These are phyloP conservation scores for Daldinia decipiens DNA, from an alignment of 495 filamentous ascomycete species.

Conservation along the genomic window DNA sequence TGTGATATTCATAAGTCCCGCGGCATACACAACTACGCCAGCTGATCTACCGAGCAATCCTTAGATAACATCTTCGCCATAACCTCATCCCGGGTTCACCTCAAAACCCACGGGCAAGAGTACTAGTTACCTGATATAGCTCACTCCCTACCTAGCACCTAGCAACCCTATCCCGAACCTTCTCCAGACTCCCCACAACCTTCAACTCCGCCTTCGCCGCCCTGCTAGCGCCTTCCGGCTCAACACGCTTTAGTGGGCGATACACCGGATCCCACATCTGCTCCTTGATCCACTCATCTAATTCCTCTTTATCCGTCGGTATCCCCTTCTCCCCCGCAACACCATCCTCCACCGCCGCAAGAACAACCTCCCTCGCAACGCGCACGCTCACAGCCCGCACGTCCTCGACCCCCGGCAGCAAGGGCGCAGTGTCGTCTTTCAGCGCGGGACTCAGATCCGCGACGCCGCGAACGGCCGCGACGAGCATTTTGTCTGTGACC, in stretches of 20 bases:
- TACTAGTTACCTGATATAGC: neutral
- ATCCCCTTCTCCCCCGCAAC: conserved; percentile 68
- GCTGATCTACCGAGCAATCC: too few species aligned
- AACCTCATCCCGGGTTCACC: too few species aligned
- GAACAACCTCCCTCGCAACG: conserved; percentile 83
- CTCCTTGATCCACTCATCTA: conserved; percentile 83
- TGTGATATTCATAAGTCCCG: too few species aligned
- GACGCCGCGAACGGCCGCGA: conserved; percentile 79
- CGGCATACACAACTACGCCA: too few species aligned
- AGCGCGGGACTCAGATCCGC: conserved; percentile 73
- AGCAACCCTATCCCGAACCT: conserved; percentile 15
- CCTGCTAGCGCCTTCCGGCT: conserved; percentile 58
- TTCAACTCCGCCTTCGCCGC: conserved; percentile 70
- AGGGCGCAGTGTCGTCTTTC: conserved; percentile 55
- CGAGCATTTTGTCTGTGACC: conserved; percentile 81
- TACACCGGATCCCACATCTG: conserved; percentile 93
- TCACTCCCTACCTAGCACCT: too few species aligned
- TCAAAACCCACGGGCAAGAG: too few species aligned
- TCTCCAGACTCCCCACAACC: conserved; percentile 54
- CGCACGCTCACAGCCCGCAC: conserved; percentile 80
- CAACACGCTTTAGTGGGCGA: conserved; percentile 67
- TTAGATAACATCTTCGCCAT: too few species aligned
- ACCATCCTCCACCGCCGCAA: conserved; percentile 73
- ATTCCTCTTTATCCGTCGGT: conserved; percentile 64
- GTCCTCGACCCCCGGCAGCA: conserved; percentile 80